Evolutionary conservation across 805 yeast species (phyloP).

Genomic region (Metschnikowia proteae): DNA sequence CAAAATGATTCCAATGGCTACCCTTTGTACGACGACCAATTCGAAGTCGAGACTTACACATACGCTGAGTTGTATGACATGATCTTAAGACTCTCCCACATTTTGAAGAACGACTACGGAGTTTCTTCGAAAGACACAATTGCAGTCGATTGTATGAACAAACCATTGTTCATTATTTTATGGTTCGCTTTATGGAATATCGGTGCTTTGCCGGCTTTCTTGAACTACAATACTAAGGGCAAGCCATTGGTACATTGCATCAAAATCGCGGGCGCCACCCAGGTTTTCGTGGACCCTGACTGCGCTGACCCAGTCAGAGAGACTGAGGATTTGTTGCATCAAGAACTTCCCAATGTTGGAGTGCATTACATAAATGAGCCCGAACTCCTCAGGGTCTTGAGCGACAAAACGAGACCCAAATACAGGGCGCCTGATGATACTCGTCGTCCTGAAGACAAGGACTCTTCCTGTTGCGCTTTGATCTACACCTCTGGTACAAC

Average conservation of each 20-base stretch:
- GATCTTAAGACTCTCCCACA: conserved; percentile 61
- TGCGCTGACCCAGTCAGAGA: conserved; percentile 50
- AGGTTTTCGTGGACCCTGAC: conserved; percentile 72
- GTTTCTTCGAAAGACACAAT: conserved; percentile 65
- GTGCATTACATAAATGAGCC: conserved; percentile 52
- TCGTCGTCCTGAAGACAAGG: conserved; percentile 56
- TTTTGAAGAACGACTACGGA: conserved; percentile 60
- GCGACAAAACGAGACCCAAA: conserved; percentile 40
- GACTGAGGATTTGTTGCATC: conserved; percentile 41
- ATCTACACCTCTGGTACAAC: conserved; percentile 95
- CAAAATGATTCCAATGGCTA: conserved; percentile 27
- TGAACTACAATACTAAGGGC: conserved; percentile 76
- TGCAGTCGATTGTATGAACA: conserved; percentile 75
- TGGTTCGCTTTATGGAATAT: conserved; percentile 90
- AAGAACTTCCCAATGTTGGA: conserved; percentile 34
- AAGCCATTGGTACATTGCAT: conserved; percentile 77
- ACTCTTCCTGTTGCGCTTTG: conserved; percentile 62
- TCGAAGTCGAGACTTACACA: conserved; percentile 59
- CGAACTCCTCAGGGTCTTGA: conserved; percentile 41
- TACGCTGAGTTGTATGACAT: conserved; percentile 66
- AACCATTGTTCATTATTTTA: conserved; percentile 71
- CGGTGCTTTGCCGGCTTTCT: conserved; percentile 84
- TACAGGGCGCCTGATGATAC: conserved; percentile 53
- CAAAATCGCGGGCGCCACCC: conserved; percentile 57
- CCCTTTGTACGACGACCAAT: conserved; percentile 50